Conservation (phyloP, 257 asterid genomes). For the Capsicum rhomboideum region DNA sequence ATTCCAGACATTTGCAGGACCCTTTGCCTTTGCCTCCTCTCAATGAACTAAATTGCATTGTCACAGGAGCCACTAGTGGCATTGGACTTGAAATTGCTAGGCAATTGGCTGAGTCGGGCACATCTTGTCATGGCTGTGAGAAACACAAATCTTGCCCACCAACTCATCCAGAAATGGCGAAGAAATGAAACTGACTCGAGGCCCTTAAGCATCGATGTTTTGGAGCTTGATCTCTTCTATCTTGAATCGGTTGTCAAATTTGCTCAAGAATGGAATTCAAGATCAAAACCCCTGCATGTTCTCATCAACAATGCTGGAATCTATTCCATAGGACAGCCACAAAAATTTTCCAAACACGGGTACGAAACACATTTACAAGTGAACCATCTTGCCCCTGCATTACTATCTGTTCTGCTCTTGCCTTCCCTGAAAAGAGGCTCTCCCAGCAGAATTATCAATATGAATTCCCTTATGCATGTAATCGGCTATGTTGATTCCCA, state of each 20-base stretch:
- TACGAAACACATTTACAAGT: conserved; percentile 89
- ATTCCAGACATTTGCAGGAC: conserved; percentile 68
- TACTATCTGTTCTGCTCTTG: conserved; percentile 74
- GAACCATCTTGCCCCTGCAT: conserved; percentile 91
- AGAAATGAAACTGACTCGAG: conserved; percentile 64
- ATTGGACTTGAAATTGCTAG: conserved; percentile 90
- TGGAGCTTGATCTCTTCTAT: conserved; percentile 84
- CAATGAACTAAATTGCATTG: conserved; percentile 62
- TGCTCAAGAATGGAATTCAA: conserved; percentile 76
- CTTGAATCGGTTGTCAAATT: conserved; percentile 76
- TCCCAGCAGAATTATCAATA: conserved; percentile 84
- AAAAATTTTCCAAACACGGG: conserved; percentile 73
- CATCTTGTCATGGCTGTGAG: conserved; percentile 96
- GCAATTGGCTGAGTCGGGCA: conserved; percentile 85
- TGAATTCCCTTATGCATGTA: conserved; percentile 74
- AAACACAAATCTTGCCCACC: conserved; percentile 57
- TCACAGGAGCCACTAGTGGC: conserved; percentile 96
- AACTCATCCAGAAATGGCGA: conserved; percentile 66
- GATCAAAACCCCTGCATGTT: conserved; percentile 53
- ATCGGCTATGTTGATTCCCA: conserved; percentile 92
- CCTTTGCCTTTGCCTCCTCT: conserved; percentile 86
- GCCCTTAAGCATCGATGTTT: conserved; percentile 70
- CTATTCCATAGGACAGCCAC: conserved; percentile 92
- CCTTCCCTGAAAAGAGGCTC: conserved; percentile 95
- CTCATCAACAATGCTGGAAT: conserved; percentile 94